A percentile compares a stretch with the other conserved stretches of the same genome.
phyloP scores from a whole-genome alignment of 2,329 filamentous ascomycete genomes.

The Clonostachys rosea region DNA sequence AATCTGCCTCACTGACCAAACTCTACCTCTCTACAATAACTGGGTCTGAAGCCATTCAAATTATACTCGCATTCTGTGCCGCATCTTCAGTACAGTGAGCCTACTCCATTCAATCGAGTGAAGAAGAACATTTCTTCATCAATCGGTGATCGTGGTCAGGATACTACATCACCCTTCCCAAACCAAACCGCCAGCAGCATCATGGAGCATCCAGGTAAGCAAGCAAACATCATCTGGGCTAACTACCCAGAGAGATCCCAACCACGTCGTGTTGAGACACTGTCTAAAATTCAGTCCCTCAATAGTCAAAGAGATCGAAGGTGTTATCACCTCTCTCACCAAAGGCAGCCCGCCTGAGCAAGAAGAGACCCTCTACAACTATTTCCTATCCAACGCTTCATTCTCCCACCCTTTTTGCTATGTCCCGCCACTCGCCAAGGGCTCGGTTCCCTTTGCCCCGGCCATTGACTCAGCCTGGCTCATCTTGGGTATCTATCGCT shows the following conservation, averaged over 20 bases:
- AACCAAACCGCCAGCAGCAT: neutral
- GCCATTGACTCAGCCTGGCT: conserved; percentile 59
- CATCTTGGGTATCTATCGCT: conserved; percentile 68
- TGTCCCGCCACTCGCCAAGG: conserved; percentile 49
- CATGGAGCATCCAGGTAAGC: conserved; percentile 39
- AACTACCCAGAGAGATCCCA: neutral
- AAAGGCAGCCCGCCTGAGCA: conserved; percentile 65
- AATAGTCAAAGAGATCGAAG: conserved; percentile 53
- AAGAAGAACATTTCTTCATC: no score
- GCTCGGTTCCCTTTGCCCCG: conserved; percentile 31
- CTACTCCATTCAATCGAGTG: no score
- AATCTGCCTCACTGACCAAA: no score
- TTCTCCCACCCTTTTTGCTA: conserved; percentile 79
- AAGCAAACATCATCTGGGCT: neutral
- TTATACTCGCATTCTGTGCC: no score
- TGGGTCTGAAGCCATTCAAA: no score
- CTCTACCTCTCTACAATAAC: no score
- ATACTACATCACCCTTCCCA: no score
- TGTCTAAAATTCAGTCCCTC: neutral
- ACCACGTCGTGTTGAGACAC: neutral
- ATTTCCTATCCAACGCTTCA: conserved; percentile 67
- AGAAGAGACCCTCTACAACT: conserved; percentile 58
- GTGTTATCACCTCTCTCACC: conserved; percentile 64
- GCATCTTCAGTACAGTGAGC: no score
- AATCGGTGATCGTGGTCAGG: no score